Conservation (phyloP, 805 yeast species). For the Zygotorulaspora chibaensis region DNA sequence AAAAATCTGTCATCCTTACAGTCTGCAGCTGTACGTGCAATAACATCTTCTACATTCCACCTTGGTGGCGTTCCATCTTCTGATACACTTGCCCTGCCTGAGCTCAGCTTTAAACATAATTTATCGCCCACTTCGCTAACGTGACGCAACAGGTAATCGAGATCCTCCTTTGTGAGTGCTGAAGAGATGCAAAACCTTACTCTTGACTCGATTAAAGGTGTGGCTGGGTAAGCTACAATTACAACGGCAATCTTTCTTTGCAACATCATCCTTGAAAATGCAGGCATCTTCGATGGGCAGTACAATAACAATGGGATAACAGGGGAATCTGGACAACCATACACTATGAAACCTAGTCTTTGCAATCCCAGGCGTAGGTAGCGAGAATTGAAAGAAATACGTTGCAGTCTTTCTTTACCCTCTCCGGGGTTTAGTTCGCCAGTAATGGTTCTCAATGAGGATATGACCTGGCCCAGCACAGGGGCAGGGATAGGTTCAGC, state of each 20-base stretch:
- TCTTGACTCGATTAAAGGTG: constrained; percentile 84
- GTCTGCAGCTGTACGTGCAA: constrained; percentile 68
- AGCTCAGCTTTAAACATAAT: constrained; percentile 67
- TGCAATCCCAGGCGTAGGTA: constrained; percentile 87
- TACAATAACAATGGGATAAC: constrained; percentile 85
- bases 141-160: constrained; percentile 70
- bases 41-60: constrained; percentile 74
- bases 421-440: constrained; percentile 90
- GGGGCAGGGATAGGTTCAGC: constrained; percentile 91
- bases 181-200: constrained; percentile 90
- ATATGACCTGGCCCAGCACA: constrained; percentile 78
- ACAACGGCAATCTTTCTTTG: constrained; percentile 86
- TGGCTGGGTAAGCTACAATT: constrained; percentile 96
- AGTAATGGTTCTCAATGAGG: constrained; percentile 71
- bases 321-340: constrained; percentile 95
- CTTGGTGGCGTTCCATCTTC: constrained; percentile 64
- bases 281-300: constrained; percentile 93
- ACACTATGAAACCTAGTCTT: constrained; percentile 88
- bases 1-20: constrained; percentile 41
- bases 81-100: constrained; percentile 67
- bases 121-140: constrained; percentile 76
- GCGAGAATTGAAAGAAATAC: constrained; percentile 94
- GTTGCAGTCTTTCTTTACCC: constrained; percentile 82
- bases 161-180: constrained; percentile 88
- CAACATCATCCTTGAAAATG: constrained; percentile 77